Evolutionary conservation across 192 early-diverging fungal genomes (phyloP).

Genomic region (Funneliformis mosseae): DNA sequence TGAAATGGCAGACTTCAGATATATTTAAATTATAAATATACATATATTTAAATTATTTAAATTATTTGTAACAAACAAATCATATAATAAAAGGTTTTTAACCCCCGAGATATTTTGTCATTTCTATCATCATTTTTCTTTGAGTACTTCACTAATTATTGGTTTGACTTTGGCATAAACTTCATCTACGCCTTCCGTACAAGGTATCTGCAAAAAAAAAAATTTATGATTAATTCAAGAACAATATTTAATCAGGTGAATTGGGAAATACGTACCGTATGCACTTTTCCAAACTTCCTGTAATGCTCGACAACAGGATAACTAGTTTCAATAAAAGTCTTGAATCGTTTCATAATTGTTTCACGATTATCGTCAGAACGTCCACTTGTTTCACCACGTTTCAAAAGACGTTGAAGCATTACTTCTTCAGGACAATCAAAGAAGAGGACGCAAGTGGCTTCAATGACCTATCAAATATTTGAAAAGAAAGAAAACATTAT

Average conservation of each 20-base stretch:
- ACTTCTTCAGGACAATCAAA: constrained; percentile 95
- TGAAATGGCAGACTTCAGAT: too few species aligned
- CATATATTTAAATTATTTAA: too few species aligned
- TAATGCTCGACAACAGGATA: constrained; percentile 92
- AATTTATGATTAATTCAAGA: background rate
- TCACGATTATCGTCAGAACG: constrained; percentile 95
- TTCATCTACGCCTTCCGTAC: background rate
- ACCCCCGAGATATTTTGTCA: background rate
- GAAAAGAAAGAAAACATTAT: background rate
- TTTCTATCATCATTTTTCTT: background rate
- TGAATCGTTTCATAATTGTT: constrained; percentile 94
- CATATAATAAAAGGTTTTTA: too few species aligned
- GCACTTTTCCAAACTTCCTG: constrained; percentile 75
- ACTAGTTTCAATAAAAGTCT: constrained; percentile 78
- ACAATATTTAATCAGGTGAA: background rate
- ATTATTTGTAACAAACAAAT: too few species aligned
- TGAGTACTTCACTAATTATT: background rate
- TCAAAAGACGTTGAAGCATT: constrained; percentile 87
- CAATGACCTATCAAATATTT: constrained; percentile 54
- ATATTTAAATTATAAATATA: too few species aligned
- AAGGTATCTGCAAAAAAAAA: background rate
- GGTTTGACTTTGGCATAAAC: background rate
- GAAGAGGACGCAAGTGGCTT: constrained; percentile 79
- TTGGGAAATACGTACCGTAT: constrained; percentile 40
- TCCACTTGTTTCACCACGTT: constrained; percentile 93